Base-by-base conservation (phyloP, 2,329 filamentous ascomycete genomes). In the Ceratocystis huliohia region DNA sequence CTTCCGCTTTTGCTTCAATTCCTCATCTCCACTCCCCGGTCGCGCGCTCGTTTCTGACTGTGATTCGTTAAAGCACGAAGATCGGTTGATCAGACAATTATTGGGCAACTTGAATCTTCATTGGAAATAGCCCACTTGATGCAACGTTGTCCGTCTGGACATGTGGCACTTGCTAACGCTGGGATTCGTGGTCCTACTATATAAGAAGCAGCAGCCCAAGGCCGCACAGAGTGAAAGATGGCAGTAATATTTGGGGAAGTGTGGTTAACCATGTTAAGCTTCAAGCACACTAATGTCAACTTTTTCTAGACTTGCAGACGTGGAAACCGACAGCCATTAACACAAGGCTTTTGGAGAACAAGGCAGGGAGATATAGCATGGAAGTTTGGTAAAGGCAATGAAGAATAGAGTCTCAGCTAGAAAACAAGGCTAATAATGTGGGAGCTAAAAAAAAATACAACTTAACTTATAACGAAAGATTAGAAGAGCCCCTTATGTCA, bases 51-150 rank as follows among this genome's bases (percentile, higher is more conserved):
- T 37, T 33, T 59, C 20, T 33, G 56, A 37, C 22, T 37, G 56
- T 33, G 17, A 59, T 59, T 37, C 56, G 28, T n/a, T 30, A 22
- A 20, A 59, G 15, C 56, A 33, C 28, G n/a, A 10, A n/a, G 28
- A 59, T 59, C 56, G 15, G 56, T 7, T 59, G 56, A 59, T 59
- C 56, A 37, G 30, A 59, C 28, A 37, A 59, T 20, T 59, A 53
- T 59, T 59, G 53, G 33, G 53, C 53, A 59, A 20, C 15, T 33
- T 33, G 53, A 15, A 37, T 33, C 53, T 30, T 33, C n/a, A 33
- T 25, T 30, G 8, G 7, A 17, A 59, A 37, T 59, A n/a, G 6
- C 28, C 56, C 56, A 59, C 15, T 41, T 37, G 7, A 59, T 59
- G 56, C 56, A 59, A 59, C 56, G 28, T n/a, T 59, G 56, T 5